phyloP scores from a whole-genome alignment of 1,139 yeast genomes.

The Neolecta irregularis region DNA sequence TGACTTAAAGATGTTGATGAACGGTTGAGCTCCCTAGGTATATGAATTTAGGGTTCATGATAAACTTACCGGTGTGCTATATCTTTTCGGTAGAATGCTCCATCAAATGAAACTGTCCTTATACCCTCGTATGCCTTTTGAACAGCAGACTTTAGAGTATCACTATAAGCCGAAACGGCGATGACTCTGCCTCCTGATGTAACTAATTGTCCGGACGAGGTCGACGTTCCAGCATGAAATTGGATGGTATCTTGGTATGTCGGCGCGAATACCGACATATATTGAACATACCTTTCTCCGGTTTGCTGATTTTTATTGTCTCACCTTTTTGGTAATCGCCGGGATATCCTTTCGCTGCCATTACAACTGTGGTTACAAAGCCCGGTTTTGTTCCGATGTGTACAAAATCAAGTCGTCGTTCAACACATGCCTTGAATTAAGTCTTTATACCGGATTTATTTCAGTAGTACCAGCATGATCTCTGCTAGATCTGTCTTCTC shows the following conservation, averaged over 20 bases:
- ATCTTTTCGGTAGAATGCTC: conserved; percentile 75
- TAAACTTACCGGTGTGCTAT: conserved; percentile 91
- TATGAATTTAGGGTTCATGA: conserved; percentile 16
- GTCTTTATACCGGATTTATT: no score
- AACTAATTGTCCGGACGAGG: conserved; percentile 42
- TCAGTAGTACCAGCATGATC: no score
- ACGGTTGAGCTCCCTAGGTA: conserved; percentile 12
- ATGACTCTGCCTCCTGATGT: conserved; percentile 96
- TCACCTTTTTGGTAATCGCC: conserved; percentile 76
- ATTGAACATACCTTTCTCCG: conserved; percentile 26
- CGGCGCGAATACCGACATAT: not conserved
- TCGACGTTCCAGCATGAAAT: conserved; percentile 88
- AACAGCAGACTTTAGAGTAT: conserved; percentile 64
- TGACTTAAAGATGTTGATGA: conserved; percentile 15
- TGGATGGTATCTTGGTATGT: conserved; percentile 40
- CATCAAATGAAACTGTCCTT: conserved; percentile 51
- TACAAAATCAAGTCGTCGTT: conserved; percentile 82
- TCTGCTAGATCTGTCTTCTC: conserved; percentile 83
- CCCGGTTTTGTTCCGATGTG: conserved; percentile 44
- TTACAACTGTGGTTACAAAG: conserved; percentile 79
- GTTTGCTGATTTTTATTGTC: conserved; percentile 44
- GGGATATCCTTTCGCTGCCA: conserved; percentile 97
- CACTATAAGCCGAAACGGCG: conserved; percentile 79
- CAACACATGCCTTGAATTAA: conserved; percentile 93
- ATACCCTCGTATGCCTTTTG: conserved; percentile 77